Evolutionary conservation across 805 yeast species (phyloP), one percentile per base, ranked within the genome.

Genomic region (Saccharomycopsis fermentans): DNA sequence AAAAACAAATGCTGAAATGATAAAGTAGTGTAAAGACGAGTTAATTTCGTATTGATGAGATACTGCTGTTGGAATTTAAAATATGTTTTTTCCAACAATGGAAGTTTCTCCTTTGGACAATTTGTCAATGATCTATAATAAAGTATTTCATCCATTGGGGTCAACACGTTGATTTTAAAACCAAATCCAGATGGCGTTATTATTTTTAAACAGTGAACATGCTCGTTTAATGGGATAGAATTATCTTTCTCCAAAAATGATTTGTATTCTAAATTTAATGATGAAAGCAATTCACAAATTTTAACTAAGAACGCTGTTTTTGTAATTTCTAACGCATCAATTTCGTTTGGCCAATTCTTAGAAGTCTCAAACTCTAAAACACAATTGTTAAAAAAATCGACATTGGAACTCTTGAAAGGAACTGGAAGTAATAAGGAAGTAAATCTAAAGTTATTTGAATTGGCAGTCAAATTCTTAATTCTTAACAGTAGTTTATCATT

Each of bases 301-400:
- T 86, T 86, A 57, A 94, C 69, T 65, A 92, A 73, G 64, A 94
- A 89, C 6, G 98, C 98, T 35, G 95, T 81, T 68, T 94, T 94
- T 16, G 96, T 86, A 66, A 86, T 84, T 69, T 94, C 98, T 57
- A 90, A 73, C 1, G 97, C 90, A 43, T 77, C 73, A 5, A 90
- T 69, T 69, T 94, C 97, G 70, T 88, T 96, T 1, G 99, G 99
- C 99, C 99, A 94, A 69, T 83, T 83, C n/a, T 81, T 78, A 1
- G 96, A 88, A 3, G 87, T 76, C 72, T 94, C 99, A 70, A 94
- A 89, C 70, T 91, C 96, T 39, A 94, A 69, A 9, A 94, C 77
- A 16, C 85, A 83, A 51, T 87, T 91, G 65, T 86, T 88, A 75
- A 89, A 82, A 67, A 86, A 87, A 66, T 86, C 88, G 4, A 90